Evolutionary conservation across 495 filamentous ascomycete genomes (phyloP).

Genomic region (Lasiosphaeria ovina): DNA sequence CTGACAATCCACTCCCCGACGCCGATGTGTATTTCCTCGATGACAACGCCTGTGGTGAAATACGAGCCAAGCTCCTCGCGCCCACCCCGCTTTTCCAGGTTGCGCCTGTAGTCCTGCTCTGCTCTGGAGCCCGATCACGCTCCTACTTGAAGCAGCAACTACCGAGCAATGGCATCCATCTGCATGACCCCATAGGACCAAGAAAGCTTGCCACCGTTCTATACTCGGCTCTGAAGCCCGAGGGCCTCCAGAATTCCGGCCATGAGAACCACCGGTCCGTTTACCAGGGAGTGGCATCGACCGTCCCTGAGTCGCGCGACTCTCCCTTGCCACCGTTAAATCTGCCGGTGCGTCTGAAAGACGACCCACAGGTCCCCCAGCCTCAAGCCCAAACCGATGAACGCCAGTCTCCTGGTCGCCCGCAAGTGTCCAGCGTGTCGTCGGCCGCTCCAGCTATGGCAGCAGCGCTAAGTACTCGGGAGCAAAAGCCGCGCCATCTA

Average conservation of each 20-base stretch:
- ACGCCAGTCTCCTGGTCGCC: too few species aligned
- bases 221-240: conserved; percentile 5
- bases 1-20: conserved; percentile 8
- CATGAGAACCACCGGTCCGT: neutral
- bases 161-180: conserved; percentile 15
- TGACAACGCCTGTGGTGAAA: neutral
- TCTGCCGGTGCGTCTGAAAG: too few species aligned
- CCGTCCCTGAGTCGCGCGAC: neutral
- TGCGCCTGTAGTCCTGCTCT: conserved; percentile 21
- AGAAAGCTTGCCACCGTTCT: conserved; percentile 20
- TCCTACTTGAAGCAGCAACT: conserved; percentile 9
- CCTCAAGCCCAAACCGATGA: too few species aligned
- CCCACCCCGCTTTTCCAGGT: conserved; percentile 1
- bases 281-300: neutral
- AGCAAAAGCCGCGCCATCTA: conserved; percentile 31
- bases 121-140: conserved; percentile 17
- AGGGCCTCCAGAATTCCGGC: conserved; percentile 23
- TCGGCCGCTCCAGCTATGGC: conserved; percentile 32
- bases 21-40: conserved; percentile 28
- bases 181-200: conserved; percentile 27
- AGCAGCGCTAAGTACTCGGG: conserved; percentile 21
- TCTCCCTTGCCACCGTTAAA: too few species aligned
- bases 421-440: neutral
- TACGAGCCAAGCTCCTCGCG: neutral
- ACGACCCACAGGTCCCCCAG: too few species aligned